phyloP scores from a whole-genome alignment of 2,329 filamentous ascomycete species.

The Penicillium capsulatum region DNA sequence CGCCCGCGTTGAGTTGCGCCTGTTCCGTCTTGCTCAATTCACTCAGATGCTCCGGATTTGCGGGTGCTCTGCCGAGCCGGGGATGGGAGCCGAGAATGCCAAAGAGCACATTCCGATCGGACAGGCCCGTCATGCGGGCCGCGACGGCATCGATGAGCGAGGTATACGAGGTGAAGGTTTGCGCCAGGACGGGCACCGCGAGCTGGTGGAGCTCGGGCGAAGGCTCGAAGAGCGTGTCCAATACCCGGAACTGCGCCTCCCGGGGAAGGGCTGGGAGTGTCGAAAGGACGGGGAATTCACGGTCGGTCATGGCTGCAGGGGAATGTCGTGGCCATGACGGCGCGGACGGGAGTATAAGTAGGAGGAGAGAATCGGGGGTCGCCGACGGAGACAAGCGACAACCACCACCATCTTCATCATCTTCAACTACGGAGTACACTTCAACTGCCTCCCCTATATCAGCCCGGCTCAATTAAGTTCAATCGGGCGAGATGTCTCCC shows the following conservation, averaged over 20 bases:
- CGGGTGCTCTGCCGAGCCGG: constrained; percentile 62
- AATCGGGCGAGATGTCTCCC: too few relatives aligned
- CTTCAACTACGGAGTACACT: not conserved
- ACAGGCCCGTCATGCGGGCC: constrained; percentile 58
- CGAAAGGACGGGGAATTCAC: constrained; percentile 56
- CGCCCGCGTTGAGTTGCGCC: constrained; percentile 61
- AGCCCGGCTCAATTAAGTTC: too few relatives aligned
- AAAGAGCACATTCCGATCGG: constrained; percentile 58
- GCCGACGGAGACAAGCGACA: constrained; percentile 11
- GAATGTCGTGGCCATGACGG: constrained; percentile 24
- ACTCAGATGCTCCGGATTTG: constrained; percentile 59
- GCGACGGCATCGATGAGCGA: constrained; percentile 66
- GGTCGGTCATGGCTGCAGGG: too few relatives aligned
- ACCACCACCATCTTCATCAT: not conserved
- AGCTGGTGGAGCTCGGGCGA: constrained; percentile 69
- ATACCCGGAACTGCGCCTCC: constrained; percentile 49
- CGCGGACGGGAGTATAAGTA: not conserved
- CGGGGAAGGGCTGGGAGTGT: constrained; percentile 55
- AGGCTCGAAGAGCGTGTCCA: constrained; percentile 83
- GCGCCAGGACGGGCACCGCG: constrained; percentile 62
- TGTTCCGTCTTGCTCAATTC: constrained; percentile 78
- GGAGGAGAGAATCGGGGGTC: constrained; percentile 19
- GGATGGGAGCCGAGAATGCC: constrained; percentile 77
- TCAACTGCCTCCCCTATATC: too few relatives aligned
- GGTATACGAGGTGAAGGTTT: constrained; percentile 62